These are phyloP conservation scores for Spathaspora sp. DNA, from an alignment of 805 yeast species.

Conservation along the genomic window DNA sequence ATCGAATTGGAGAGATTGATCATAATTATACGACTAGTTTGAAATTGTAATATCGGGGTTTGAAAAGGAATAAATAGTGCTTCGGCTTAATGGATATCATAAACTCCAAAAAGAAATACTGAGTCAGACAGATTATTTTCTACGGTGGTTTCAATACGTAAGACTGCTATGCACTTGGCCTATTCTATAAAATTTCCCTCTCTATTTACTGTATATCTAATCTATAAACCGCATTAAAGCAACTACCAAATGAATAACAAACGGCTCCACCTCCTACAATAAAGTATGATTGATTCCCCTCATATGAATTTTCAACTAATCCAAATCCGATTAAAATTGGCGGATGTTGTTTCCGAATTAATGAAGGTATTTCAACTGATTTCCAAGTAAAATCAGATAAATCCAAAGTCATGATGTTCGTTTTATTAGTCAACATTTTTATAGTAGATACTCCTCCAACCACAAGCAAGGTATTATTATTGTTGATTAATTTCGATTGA, in stretches of 20 bases:
- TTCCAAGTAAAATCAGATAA: constrained; percentile 12
- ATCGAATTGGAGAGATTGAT: too few species aligned
- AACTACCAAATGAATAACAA: constrained; percentile 73
- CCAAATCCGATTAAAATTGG: constrained; percentile 56
- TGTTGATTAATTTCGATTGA: constrained; percentile 22
- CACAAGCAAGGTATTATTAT: constrained; percentile 32
- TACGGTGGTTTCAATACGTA: too few species aligned
- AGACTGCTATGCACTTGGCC: too few species aligned
- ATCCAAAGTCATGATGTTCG: constrained; percentile 36
- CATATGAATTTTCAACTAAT: constrained; percentile 17
- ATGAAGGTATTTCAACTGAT: constrained; percentile 14
- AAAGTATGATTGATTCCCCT: constrained; percentile 4
- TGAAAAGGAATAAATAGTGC: too few species aligned
- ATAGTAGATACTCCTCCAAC: constrained; percentile 56
- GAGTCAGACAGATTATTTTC: too few species aligned
- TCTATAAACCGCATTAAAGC: constrained; percentile 23
- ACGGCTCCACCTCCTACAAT: constrained; percentile 72
- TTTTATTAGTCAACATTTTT: constrained; percentile 20
- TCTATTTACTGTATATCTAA: background rate
- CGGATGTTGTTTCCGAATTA: constrained; percentile 40
- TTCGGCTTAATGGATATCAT: too few species aligned
- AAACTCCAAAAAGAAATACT: too few species aligned
- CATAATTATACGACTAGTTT: too few species aligned
- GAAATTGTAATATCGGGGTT: too few species aligned
- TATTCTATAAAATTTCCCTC: too few species aligned